These are phyloP conservation scores for Periconia sp. DNA, from an alignment of 2,329 filamentous ascomycete species.

Conservation along the genomic window DNA sequence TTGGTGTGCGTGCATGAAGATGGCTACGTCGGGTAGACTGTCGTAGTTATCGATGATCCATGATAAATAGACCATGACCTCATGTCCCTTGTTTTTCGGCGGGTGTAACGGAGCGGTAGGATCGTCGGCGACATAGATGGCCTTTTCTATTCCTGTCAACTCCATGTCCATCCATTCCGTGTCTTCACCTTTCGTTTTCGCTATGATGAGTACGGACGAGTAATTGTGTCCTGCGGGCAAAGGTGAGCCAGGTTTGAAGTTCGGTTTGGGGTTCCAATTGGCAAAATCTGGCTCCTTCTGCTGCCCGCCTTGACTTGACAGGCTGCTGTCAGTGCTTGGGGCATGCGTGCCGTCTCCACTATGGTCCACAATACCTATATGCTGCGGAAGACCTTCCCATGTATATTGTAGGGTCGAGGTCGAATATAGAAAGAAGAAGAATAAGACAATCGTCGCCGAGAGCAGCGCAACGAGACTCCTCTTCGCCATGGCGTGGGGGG, in stretches of 20 bases:
- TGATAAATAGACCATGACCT: slow-evolving; percentile 67
- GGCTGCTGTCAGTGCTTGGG: too few relatives aligned
- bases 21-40: slow-evolving; percentile 61
- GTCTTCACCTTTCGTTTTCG: slow-evolving; percentile 59
- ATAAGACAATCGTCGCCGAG: slow-evolving; percentile 30
- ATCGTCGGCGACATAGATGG: slow-evolving; percentile 62
- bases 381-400: slow-evolving; percentile 48
- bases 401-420: slow-evolving; percentile 36
- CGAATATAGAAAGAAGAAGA: slow-evolving; percentile 50
- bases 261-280: slow-evolving; percentile 46
- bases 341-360: too few relatives aligned
- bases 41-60: slow-evolving; percentile 69
- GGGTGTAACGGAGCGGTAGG: slow-evolving; percentile 54
- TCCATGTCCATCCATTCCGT: slow-evolving; percentile 61
- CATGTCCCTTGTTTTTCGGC: slow-evolving; percentile 65
- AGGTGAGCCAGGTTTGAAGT: slow-evolving; percentile 37
- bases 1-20: slow-evolving; percentile 68
- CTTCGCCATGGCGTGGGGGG: slow-evolving; percentile 29
- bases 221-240: slow-evolving; percentile 56
- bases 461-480: slow-evolving; percentile 38
- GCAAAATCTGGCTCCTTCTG: slow-evolving; percentile 37
- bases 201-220: slow-evolving; percentile 61
- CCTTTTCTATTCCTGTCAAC: slow-evolving; percentile 52
- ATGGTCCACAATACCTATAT: slow-evolving; percentile 48
- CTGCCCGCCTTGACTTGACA: slow-evolving; percentile 8